Percentiles rank a stretch among this genome's conserved stretches.
Evolutionary conservation across 2,329 filamentous ascomycete species (phyloP).

Genomic region (Parastagonospora avenae): DNA sequence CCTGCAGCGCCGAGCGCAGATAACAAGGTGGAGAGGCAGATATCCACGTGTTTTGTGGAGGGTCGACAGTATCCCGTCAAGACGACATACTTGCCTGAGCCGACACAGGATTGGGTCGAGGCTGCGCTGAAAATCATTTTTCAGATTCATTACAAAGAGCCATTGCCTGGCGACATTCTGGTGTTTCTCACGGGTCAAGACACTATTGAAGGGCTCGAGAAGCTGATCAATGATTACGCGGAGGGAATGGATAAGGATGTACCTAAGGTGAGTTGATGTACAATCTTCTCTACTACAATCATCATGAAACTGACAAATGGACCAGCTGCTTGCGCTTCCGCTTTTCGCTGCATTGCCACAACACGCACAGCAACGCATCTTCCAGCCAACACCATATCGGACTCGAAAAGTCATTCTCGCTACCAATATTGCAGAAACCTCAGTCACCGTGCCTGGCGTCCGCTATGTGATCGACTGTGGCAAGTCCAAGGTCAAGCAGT

Average conservation of each 20-base stretch:
- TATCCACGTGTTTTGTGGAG: conserved; percentile 70
- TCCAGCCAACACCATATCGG: conserved; percentile 72
- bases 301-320: conserved; percentile 4
- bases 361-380: conserved; percentile 83
- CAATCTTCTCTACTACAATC: background rate
- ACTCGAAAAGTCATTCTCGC: conserved; percentile 90
- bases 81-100: conserved; percentile 72
- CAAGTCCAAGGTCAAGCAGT: conserved; percentile 94
- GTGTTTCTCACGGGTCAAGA: conserved; percentile 94
- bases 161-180: conserved; percentile 90
- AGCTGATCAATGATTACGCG: conserved; percentile 80
- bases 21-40: background rate
- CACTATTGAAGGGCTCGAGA: conserved; percentile 82
- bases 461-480: conserved; percentile 90
- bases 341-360: conserved; percentile 91
- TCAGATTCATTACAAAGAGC: conserved; percentile 83
- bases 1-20: background rate
- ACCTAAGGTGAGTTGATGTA: conserved; percentile 61
- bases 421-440: conserved; percentile 99
- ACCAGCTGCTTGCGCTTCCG: conserved; percentile 69
- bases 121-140: conserved; percentile 81
- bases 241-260: conserved; percentile 73
- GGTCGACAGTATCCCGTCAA: conserved; percentile 88
- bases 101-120: conserved; percentile 82
- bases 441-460: conserved; percentile 92